Evolutionary conservation across 768 basidiomycete genomes (phyloP), one percentile per base, ranked within the genome.

Genomic region (Naganishia kalamii): DNA sequence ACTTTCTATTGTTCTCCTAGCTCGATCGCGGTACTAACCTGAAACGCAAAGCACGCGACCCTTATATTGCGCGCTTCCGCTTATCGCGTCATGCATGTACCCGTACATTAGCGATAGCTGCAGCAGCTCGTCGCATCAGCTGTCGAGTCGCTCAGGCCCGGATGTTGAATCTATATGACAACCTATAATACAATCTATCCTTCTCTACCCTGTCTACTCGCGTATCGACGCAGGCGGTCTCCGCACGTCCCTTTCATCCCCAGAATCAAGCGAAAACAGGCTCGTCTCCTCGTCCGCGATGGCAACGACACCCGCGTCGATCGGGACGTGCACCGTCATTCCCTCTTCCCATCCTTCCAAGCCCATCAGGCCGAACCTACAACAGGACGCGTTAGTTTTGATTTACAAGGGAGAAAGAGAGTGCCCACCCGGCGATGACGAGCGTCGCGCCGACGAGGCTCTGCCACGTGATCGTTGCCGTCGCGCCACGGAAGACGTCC

Each of bases 281-380:
- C 21, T 37, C 23, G 35, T 57, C 54, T 41, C n/a, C 1, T 15
- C 54, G 4, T 57, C 54, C 8, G 21, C 51, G 51, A 30, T 32
- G 5, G 3, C 54, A 13, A 57, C n/a, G n/a, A 57, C 37, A 40
- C 35, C 33, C n/a, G 30, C 54, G 12, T 37, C 54, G 4, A 40
- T 40, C 37, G 54, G 54, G 35, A 57, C 54, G 1, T 35, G 54
- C 23, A 40, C 40, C 54, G 54, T 37, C 54, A 52, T 64, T 13
- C 50, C 51, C 40, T 76, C 74, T 41, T 68, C 66, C 29, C 70
- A 71, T 19, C 77, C 80, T 65, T 78, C 74, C 51, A 74, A 62
- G 8, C 89, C 90, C 62, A 91, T 83, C 37, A 83, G 81, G n/a
- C 88, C 81, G 72, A 96, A 96, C 67, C n/a, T n/a, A n/a, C n/a